phyloP scores from a whole-genome alignment of 306 rosid species.

The Dryas octopetala region DNA sequence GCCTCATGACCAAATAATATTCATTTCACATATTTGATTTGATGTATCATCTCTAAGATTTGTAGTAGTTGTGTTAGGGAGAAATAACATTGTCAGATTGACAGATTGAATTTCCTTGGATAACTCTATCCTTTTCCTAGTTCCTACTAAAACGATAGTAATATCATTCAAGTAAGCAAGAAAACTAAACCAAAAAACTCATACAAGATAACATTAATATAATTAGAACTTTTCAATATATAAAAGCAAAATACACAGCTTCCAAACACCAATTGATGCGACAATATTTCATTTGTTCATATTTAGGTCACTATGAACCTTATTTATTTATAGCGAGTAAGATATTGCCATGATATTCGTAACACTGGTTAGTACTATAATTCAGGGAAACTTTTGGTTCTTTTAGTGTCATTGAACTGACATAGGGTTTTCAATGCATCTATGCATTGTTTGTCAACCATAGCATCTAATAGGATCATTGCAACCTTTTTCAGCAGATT shows the following conservation, averaged over 20 bases:
- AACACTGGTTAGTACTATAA: not conserved
- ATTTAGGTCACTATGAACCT: not conserved
- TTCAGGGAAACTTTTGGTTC: not conserved
- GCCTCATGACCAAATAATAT: constrained; percentile 25
- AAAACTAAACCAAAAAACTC: not conserved
- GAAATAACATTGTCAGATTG: constrained; percentile 24
- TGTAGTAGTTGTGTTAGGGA: constrained; percentile 6
- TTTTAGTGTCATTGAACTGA: not conserved
- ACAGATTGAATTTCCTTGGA: not conserved
- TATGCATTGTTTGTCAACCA: constrained; percentile 37
- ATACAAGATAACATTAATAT: not conserved
- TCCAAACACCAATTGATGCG: too few species aligned
- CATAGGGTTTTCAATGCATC: not conserved
- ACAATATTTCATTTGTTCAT: constrained; percentile 1
- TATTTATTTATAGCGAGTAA: not conserved
- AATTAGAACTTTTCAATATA: not conserved
- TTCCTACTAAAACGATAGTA: not conserved
- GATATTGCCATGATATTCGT: not conserved
- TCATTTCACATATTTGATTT: constrained; percentile 15
- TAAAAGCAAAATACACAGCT: not conserved
- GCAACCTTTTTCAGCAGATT: constrained; percentile 79
- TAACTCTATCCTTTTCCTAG: not conserved
- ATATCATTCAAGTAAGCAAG: not conserved
- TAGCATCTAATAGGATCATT: constrained; percentile 83
- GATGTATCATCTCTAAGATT: not conserved